Base-by-base conservation (phyloP, 768 basidiomycete genomes). In the Tylopilus sp. region DNA sequence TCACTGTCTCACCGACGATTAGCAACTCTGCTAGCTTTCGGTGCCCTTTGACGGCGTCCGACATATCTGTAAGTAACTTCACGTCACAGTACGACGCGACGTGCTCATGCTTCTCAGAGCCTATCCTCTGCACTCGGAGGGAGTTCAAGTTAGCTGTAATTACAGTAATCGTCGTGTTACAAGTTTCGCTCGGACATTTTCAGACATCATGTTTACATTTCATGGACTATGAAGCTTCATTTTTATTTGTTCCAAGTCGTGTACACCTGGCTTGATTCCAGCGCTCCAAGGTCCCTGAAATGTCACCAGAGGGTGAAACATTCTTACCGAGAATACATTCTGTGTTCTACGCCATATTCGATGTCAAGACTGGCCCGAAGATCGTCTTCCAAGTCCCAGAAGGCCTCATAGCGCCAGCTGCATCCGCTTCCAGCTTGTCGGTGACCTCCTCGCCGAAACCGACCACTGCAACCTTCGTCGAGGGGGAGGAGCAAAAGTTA, bases 371-470 rank as follows among this genome's bases (percentile, higher is more conserved):
- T 48, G 95, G 97, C 2, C 90, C 93, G 3, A 90, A 90, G 62
- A 88, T 98, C 41, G 83, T 91, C 5, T 88, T 88, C 62, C 95
- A 98, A 71, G 93, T 97, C 7, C 95, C 95, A 1, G 95, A 97
- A 66, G 91, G 85, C 40, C 82, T 93, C 45, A 91, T 95, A 55
- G 79, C 84, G 12, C 62, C 65, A 4, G 57, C 73, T 20, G 73
- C 66, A 26, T 53, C 60, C 62, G 59, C 60, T 51, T 43, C 64
- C 62, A 61, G 58, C 45, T 47, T 60, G 56, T 65, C 60, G 0
- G 61, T 63, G 42, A 66, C 67, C 15, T 65, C 70, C 23, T 71
- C 73, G 22, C 72, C 72, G 13, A 64, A 66, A 17, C 64, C 68
- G 0, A 68, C 73, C 8, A 68, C 47, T n/a, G 57, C 63, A 8